These are phyloP conservation scores for Sporothrix inflata DNA, from an alignment of 2,329 filamentous ascomycete species.

Conservation along the genomic window DNA sequence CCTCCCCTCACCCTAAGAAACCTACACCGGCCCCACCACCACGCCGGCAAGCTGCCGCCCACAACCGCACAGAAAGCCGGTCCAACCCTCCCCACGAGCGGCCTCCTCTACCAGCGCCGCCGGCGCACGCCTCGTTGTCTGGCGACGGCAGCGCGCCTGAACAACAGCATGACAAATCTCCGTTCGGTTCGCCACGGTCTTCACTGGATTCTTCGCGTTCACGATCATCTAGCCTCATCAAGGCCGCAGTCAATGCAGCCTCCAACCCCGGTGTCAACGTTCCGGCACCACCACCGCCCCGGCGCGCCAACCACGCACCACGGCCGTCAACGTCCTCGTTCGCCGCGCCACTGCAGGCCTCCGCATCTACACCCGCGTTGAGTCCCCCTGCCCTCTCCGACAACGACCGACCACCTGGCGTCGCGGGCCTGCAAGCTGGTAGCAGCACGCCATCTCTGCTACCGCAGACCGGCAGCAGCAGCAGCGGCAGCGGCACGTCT, in stretches of 20 bases:
- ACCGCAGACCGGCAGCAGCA: slow-evolving; percentile 34
- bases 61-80: slow-evolving; percentile 50
- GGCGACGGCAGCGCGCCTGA: background rate
- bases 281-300: slow-evolving; percentile 60
- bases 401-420: slow-evolving; percentile 21
- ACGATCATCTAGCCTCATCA: slow-evolving; percentile 44
- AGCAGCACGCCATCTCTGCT: background rate
- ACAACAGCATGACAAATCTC: slow-evolving; percentile 33
- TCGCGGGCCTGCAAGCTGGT: background rate
- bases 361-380: background rate
- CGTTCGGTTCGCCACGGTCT: slow-evolving; percentile 46
- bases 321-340: slow-evolving; percentile 37
- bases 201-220: slow-evolving; percentile 56
- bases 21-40: slow-evolving; percentile 53
- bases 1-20: slow-evolving; percentile 26
- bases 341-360: background rate
- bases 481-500: background rate
- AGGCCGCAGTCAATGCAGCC: slow-evolving; percentile 39
- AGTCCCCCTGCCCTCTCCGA: slow-evolving; percentile 25
- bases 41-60: slow-evolving; percentile 50
- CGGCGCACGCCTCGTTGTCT: slow-evolving; percentile 40
- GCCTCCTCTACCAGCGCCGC: slow-evolving; percentile 23
- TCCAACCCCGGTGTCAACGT: slow-evolving; percentile 33
- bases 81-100: slow-evolving; percentile 25
- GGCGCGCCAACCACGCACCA: slow-evolving; percentile 50